A percentile compares a stretch with the other conserved stretches of the same genome.
phyloP scores from a whole-genome alignment of 805 yeast genomes.

The Candida sanyiensis region DNA sequence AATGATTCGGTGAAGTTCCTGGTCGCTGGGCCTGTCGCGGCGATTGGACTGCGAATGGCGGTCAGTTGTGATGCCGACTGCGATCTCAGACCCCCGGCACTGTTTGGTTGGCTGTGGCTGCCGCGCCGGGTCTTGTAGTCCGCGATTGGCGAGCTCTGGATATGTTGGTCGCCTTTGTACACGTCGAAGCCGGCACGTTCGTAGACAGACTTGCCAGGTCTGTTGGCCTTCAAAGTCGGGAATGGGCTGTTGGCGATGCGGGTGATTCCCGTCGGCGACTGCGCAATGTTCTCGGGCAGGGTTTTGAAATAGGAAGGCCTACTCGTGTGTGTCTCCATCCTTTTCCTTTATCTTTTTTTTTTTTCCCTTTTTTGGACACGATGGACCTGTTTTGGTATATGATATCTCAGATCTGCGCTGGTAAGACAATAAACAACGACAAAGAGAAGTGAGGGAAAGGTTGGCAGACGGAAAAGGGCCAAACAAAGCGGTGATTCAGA shows the following conservation, averaged over 20 bases:
- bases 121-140: constrained; percentile 1
- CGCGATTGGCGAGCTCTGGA: constrained; percentile 1
- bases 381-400: too few species aligned
- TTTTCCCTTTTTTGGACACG: background rate
- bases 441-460: too few species aligned
- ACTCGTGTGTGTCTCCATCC: too few species aligned
- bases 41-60: background rate
- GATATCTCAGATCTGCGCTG: too few species aligned
- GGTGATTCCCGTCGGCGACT: constrained; percentile 22
- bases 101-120: too few species aligned
- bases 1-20: constrained; percentile 20
- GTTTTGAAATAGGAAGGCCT: constrained; percentile 25
- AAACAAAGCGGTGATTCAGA: too few species aligned
- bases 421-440: too few species aligned
- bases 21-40: too few species aligned
- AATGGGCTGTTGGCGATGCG: constrained; percentile 42
- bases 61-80: constrained; percentile 13
- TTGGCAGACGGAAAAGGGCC: too few species aligned
- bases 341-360: too few species aligned
- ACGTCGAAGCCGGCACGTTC: constrained; percentile 82
- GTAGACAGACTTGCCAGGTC: constrained; percentile 60
- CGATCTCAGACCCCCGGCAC: constrained; percentile 16
- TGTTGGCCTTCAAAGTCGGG: constrained; percentile 63
- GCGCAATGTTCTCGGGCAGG: constrained; percentile 22
- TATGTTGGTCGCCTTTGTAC: constrained; percentile 25